These are phyloP conservation scores for Verticillium nubilum DNA, from an alignment of 2,329 filamentous ascomycete species.

Conservation along the genomic window DNA sequence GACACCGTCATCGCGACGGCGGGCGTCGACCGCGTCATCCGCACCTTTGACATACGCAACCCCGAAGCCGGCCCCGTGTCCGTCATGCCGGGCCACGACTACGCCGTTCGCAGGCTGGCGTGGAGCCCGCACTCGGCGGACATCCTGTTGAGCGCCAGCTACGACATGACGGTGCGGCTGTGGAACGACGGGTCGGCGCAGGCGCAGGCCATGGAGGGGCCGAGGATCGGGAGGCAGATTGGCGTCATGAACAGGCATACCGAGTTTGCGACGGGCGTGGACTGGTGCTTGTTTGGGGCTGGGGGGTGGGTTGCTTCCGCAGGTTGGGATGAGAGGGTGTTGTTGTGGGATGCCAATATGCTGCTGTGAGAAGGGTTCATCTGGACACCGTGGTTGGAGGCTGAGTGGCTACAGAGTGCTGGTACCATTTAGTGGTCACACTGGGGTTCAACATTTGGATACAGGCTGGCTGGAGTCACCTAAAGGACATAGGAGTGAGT, in stretches of 20 bases:
- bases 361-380: slow-evolving; percentile 20
- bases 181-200: slow-evolving; percentile 68
- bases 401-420: too few relatives aligned
- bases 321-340: slow-evolving; percentile 87
- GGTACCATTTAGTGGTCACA: not conserved
- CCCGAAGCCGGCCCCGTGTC: slow-evolving; percentile 67
- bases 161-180: slow-evolving; percentile 95
- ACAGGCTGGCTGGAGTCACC: not conserved
- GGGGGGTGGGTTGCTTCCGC: slow-evolving; percentile 94
- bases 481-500: too few relatives aligned
- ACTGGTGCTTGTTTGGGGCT: slow-evolving; percentile 95
- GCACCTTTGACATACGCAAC: slow-evolving; percentile 85
- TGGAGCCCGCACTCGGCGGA: slow-evolving; percentile 96
- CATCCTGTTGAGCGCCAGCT: slow-evolving; percentile 81
- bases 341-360: slow-evolving; percentile 82
- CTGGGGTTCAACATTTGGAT: not conserved
- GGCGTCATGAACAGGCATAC: slow-evolving; percentile 90
- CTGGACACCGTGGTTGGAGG: not conserved
- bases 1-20: slow-evolving; percentile 79
- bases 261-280: slow-evolving; percentile 92
- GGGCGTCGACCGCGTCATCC: slow-evolving; percentile 80
- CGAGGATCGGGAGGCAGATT: slow-evolving; percentile 61
- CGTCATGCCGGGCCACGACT: slow-evolving; percentile 79
- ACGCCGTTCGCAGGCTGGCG: slow-evolving; percentile 76
- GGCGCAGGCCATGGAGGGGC: slow-evolving; percentile 24